Conservation (phyloP, 768 basidiomycete species). For the Pleurotus eryngii region DNA sequence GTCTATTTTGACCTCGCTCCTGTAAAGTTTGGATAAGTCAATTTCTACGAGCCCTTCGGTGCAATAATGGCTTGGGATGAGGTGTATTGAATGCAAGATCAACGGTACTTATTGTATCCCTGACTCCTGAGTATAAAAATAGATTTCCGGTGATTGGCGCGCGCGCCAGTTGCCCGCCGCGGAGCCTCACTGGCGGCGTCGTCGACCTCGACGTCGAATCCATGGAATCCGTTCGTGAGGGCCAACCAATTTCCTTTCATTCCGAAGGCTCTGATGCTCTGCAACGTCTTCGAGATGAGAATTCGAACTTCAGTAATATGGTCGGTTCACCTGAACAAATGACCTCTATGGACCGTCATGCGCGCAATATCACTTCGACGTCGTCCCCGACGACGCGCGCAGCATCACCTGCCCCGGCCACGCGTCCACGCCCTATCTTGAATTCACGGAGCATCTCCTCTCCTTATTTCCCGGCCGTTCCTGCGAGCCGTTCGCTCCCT, state of each 20-base stretch:
- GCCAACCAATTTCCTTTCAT: neutral
- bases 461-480: conserved; percentile 11
- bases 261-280: neutral
- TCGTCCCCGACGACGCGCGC: neutral
- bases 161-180: too few species aligned
- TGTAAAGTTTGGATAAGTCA: too few species aligned
- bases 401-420: neutral
- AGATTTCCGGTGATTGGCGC: too few species aligned
- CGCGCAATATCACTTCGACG: conserved; percentile 4
- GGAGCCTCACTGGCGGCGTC: too few species aligned
- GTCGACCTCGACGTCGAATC: too few species aligned
- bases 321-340: conserved; percentile 26
- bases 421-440: conserved; percentile 14
- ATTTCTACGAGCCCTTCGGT: too few species aligned
- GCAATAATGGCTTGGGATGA: too few species aligned
- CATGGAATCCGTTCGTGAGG: neutral
- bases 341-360: neutral
- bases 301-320: neutral
- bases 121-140: too few species aligned
- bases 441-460: conserved; percentile 19
- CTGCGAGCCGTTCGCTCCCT: conserved; percentile 1
- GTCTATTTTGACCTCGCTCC: too few species aligned
- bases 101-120: too few species aligned
- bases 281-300: neutral
- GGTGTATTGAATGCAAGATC: too few species aligned